Conservation (phyloP, 164 flowering plant species). For the Magnolia sinica region DNA sequence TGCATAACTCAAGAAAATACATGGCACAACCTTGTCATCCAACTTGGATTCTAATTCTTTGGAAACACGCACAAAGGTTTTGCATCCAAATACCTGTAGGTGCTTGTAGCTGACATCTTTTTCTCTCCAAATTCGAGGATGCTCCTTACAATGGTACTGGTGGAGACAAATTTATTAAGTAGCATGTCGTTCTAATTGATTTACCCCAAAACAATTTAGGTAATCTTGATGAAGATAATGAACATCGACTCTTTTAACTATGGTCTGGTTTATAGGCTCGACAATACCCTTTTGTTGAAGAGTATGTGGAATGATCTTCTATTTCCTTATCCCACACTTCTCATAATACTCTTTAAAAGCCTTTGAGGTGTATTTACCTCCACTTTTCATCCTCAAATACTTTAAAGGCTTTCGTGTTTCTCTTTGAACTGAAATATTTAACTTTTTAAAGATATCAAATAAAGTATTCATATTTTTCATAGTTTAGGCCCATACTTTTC, state of each 20-base stretch:
- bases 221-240: background rate
- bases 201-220: background rate
- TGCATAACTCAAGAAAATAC: background rate
- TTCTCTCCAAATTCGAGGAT: background rate
- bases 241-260: background rate
- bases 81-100: background rate
- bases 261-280: background rate
- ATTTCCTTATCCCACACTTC: too few relatives aligned
- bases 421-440: background rate
- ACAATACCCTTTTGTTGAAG: background rate
- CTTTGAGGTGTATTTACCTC: constrained; percentile 5
- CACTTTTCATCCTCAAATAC: background rate
- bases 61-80: background rate
- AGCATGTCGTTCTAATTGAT: background rate
- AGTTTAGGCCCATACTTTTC: background rate
- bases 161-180: constrained; percentile 6
- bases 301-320: background rate
- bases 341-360: background rate
- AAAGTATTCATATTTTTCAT: background rate
- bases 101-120: background rate
- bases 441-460: background rate
- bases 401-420: background rate
- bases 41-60: background rate
- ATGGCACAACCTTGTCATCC: background rate
- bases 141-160: background rate